Percentiles rank a stretch among this genome's conserved stretches.
Conservation (phyloP, 228 moss, liverwort and hornwort genomes). For the Sphagnum magellanicum region DNA sequence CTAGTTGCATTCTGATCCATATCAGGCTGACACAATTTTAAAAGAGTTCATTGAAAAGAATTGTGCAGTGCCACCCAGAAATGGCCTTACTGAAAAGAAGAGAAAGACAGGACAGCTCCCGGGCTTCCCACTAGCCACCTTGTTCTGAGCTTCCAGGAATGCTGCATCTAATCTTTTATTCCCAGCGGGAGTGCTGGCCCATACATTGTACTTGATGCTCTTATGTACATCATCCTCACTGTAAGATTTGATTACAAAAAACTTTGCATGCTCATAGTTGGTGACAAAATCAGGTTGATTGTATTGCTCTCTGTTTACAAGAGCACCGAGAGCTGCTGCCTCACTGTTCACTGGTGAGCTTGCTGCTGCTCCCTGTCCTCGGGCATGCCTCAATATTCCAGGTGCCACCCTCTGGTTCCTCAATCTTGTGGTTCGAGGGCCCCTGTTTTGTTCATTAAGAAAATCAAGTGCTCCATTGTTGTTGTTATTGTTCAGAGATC, state of each 20-base stretch:
- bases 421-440: constrained; percentile 87
- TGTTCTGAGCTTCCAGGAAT: constrained; percentile 71
- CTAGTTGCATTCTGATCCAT: no score
- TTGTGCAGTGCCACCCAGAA: not conserved
- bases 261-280: constrained; percentile 84
- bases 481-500: constrained; percentile 40
- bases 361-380: constrained; percentile 71
- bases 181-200: constrained; percentile 98
- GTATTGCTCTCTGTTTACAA: constrained; percentile 80
- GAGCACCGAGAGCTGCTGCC: constrained; percentile 22
- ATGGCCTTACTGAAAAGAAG: constrained; percentile 84
- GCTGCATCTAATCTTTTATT: constrained; percentile 94
- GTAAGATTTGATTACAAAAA: constrained; percentile 98
- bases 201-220: constrained; percentile 98
- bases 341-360: constrained; percentile 60
- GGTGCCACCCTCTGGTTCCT: constrained; percentile 77
- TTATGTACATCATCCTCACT: constrained; percentile 99
- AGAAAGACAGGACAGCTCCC: constrained; percentile 76
- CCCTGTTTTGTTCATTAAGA: constrained; percentile 96
- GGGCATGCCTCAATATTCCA: constrained; percentile 67
- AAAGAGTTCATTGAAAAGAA: no score
- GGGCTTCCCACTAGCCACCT: constrained; percentile 20
- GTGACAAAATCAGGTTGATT: constrained; percentile 82
- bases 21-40: no score
- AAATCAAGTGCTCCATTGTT: constrained; percentile 77